phyloP scores from a whole-genome alignment of 441 rosid genomes.

The Manihot esculenta region DNA sequence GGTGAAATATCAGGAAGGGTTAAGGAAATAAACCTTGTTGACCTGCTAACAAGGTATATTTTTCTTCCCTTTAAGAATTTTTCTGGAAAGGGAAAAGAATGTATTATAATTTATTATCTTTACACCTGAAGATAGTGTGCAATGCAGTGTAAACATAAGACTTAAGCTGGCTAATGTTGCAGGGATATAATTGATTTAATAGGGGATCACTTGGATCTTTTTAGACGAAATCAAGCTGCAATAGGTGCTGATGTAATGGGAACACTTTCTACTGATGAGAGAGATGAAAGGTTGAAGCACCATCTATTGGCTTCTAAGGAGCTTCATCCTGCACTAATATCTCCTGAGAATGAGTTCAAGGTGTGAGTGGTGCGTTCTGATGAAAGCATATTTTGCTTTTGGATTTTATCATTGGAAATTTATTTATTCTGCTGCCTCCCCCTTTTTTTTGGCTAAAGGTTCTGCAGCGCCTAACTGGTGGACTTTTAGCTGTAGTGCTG shows the following conservation, averaged over 20 bases:
- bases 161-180: constrained; percentile 36
- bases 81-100: not conserved
- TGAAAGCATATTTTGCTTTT: constrained; percentile 17
- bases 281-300: constrained; percentile 92
- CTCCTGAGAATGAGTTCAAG: constrained; percentile 99
- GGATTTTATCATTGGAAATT: constrained; percentile 12
- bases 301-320: constrained; percentile 86
- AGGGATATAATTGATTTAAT: constrained; percentile 93
- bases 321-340: constrained; percentile 88
- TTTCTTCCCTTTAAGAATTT: not conserved
- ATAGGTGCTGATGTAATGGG: constrained; percentile 93
- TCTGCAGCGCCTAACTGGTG: constrained; percentile 78
- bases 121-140: not conserved
- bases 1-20: constrained; percentile 86
- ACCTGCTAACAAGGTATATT: constrained; percentile 74
- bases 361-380: constrained; percentile 61
- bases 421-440: constrained; percentile 7
- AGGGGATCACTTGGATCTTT: constrained; percentile 90
- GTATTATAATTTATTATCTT: not conserved
- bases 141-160: constrained; percentile 17
- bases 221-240: constrained; percentile 89
- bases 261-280: constrained; percentile 82
- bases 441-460: constrained; percentile 41
- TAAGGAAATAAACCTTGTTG: constrained; percentile 82
- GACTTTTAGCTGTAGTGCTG: constrained; percentile 76